These are phyloP conservation scores for Candida anutae DNA, from an alignment of 1,139 yeast species.

Conservation along the genomic window DNA sequence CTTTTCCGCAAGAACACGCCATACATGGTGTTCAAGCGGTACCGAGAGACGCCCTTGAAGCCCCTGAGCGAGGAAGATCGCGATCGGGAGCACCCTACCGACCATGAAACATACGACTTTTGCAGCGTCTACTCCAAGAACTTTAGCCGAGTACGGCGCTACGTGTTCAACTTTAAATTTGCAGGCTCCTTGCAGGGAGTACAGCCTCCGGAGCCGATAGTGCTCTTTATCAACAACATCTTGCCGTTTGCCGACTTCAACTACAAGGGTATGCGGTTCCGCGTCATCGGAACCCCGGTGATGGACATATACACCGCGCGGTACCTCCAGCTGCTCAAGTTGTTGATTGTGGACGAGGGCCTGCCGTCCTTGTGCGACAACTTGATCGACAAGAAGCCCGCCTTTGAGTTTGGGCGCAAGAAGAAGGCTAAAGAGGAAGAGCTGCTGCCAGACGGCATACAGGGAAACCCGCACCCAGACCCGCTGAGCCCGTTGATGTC, in stretches of 20 bases:
- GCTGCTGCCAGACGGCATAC: not conserved
- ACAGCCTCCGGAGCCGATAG: constrained; percentile 14
- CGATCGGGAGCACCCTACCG: too few species aligned
- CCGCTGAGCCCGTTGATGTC: constrained; percentile 14
- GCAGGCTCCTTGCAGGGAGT: too few species aligned
- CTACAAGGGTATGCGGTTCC: constrained; percentile 30
- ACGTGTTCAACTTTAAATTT: constrained; percentile 18
- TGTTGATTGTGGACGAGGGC: constrained; percentile 26
- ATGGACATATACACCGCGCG: constrained; percentile 21
- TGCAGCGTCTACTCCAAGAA: constrained; percentile 28
- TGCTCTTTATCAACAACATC: constrained; percentile 29
- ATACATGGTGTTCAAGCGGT: constrained; percentile 24
- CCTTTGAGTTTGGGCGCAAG: constrained; percentile 20
- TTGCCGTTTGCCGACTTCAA: constrained; percentile 36
- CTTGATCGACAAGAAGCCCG: constrained; percentile 23
- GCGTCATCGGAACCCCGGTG: constrained; percentile 32
- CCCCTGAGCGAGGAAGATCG: constrained; percentile 3
- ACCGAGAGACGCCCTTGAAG: constrained; percentile 21
- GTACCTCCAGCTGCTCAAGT: constrained; percentile 28
- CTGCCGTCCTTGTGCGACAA: constrained; percentile 32
- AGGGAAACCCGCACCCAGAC: constrained; percentile 24
- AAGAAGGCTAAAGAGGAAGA: constrained; percentile 5
- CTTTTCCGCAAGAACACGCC: constrained; percentile 31
- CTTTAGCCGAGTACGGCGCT: constrained; percentile 21
- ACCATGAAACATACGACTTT: constrained; percentile 25